A percentile compares a stretch with the other conserved stretches of the same genome.
phyloP scores from a whole-genome alignment of 2,329 filamentous ascomycete genomes.

The Exophiala sideris region DNA sequence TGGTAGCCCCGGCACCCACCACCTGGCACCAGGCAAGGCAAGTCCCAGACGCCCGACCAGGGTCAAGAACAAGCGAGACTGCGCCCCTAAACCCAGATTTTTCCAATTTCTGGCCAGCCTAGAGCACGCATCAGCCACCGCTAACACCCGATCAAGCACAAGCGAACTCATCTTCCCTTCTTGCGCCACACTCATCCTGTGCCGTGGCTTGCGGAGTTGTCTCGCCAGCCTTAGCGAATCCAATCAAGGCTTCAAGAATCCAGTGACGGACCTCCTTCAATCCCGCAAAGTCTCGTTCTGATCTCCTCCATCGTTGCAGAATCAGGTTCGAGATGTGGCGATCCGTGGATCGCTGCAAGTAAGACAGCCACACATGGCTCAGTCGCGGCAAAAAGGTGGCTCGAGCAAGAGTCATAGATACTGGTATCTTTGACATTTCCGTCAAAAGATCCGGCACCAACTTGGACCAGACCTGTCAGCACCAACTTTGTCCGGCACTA shows the following conservation, averaged over 20 bases:
- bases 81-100: not conserved
- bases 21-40: no score
- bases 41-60: no score
- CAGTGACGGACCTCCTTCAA: not conserved
- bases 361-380: not conserved
- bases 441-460: not conserved
- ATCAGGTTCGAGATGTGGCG: not conserved
- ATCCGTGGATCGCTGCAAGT: not conserved
- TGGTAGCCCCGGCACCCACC: not conserved
- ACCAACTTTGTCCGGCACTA: not conserved
- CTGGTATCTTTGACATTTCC: not conserved
- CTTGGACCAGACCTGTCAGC: not conserved
- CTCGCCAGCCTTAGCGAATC: not conserved
- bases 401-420: not conserved
- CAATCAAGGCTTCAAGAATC: not conserved
- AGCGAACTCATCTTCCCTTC: not conserved
- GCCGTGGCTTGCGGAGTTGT: not conserved
- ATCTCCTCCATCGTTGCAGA: no score
- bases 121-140: conserved; percentile 10
- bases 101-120: not conserved
- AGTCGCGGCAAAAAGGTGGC: not conserved
- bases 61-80: not conserved
- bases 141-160: not conserved
- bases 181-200: conserved; percentile 3
- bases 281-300: no score